A percentile compares a stretch with the other conserved stretches of the same genome.
phyloP scores from a whole-genome alignment of 768 basidiomycete genomes.

The Amanita brunnescens region DNA sequence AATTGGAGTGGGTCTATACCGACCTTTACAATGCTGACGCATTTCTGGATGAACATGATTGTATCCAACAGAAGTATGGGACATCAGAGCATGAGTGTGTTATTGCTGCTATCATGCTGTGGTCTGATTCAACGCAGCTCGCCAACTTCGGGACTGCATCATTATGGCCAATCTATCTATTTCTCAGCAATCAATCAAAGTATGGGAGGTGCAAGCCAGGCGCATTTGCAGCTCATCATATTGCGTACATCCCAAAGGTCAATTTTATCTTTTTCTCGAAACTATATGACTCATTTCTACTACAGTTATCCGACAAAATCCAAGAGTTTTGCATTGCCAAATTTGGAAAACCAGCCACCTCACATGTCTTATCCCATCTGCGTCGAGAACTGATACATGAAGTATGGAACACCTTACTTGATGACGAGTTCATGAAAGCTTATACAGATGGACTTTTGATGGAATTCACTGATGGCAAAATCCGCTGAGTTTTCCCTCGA shows the following conservation, averaged over 20 bases:
- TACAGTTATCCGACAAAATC: not conserved
- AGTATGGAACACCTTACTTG: slow-evolving; percentile 14
- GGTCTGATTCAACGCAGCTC: not conserved
- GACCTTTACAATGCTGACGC: not conserved
- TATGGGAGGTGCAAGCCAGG: slow-evolving; percentile 23
- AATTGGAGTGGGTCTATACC: not conserved
- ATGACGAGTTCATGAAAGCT: slow-evolving; percentile 23
- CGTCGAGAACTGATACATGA: slow-evolving; percentile 25
- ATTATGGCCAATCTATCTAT: slow-evolving; percentile 5
- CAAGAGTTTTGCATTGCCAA: slow-evolving; percentile 16
- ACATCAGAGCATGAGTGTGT: not conserved
- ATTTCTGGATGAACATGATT: not conserved
- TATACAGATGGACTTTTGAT: slow-evolving; percentile 25
- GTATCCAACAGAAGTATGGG: not conserved
- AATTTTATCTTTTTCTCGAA: not conserved
- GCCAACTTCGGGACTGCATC: slow-evolving; percentile 1
- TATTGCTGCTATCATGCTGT: not conserved
- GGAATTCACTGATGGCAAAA: slow-evolving; percentile 20
- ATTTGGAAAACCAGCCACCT: slow-evolving; percentile 24
- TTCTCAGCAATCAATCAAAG: slow-evolving; percentile 29
- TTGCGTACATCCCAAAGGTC: slow-evolving; percentile 33
- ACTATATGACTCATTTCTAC: not conserved
- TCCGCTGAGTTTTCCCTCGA: slow-evolving; percentile 22
- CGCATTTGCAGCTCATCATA: slow-evolving; percentile 24
- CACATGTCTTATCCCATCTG: slow-evolving; percentile 20